These are phyloP conservation scores for Fistulinella prunicolor DNA, from an alignment of 768 basidiomycete species.

Conservation along the genomic window DNA sequence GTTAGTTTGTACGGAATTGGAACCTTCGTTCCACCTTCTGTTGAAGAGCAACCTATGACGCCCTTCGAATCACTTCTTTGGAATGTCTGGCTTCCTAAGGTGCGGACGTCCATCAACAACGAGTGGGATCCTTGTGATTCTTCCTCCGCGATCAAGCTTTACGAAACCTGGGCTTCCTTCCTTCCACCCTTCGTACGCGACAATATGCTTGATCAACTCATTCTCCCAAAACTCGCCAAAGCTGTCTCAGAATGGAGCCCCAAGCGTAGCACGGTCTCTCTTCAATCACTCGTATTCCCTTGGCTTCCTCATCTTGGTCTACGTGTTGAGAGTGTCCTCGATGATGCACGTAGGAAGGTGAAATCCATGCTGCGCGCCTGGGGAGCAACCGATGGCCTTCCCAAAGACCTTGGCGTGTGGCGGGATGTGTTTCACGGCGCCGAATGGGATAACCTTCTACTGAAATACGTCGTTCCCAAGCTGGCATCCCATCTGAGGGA, in stretches of 20 bases:
- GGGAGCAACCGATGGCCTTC: constrained; percentile 68
- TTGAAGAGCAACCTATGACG: constrained; percentile 72
- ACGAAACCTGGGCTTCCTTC: constrained; percentile 85
- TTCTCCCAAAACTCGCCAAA: constrained; percentile 88
- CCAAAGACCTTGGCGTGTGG: constrained; percentile 78
- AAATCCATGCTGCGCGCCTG: constrained; percentile 76
- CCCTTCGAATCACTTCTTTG: constrained; percentile 93
- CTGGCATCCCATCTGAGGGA: constrained; percentile 78
- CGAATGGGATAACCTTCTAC: constrained; percentile 90
- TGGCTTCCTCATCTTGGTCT: constrained; percentile 91
- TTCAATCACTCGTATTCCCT: constrained; percentile 87
- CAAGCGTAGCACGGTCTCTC: constrained; percentile 50
- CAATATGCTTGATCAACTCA: constrained; percentile 93
- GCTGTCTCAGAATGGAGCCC: constrained; percentile 83
- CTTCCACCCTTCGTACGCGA: constrained; percentile 90
- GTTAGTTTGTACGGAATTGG: constrained; percentile 58
- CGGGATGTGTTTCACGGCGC: constrained; percentile 73
- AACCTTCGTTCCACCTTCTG: constrained; percentile 28
- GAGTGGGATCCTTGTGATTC: constrained; percentile 82
- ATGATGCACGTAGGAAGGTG: constrained; percentile 83
- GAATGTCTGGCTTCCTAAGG: constrained; percentile 93
- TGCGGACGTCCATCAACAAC: constrained; percentile 93
- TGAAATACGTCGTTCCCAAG: constrained; percentile 92
- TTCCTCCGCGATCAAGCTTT: constrained; percentile 72
- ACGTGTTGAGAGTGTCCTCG: constrained; percentile 79